phyloP scores from a whole-genome alignment of 148 eudicot species.

The Chenopodium formosanum region DNA sequence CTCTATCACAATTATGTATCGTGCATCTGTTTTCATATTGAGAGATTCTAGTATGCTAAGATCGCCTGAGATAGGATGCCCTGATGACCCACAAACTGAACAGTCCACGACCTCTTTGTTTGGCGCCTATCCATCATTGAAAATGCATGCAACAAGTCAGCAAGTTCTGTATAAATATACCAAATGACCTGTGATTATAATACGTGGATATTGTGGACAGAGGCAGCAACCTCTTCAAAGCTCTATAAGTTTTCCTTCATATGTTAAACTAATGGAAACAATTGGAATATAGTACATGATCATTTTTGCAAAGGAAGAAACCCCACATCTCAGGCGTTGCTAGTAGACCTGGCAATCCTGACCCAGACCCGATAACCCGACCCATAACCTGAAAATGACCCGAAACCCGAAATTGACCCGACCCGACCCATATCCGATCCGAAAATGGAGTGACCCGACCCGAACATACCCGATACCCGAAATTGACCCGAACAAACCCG shows the following conservation, averaged over 20 bases:
- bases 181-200: not conserved
- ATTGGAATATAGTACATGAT: not conserved
- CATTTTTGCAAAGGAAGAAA: not conserved
- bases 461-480: no score
- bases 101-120: slow-evolving; percentile 79
- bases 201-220: not conserved
- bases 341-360: no score
- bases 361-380: no score
- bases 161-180: not conserved
- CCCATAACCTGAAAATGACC: no score
- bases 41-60: slow-evolving; percentile 61
- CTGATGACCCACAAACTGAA: slow-evolving; percentile 78
- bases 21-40: slow-evolving; percentile 78
- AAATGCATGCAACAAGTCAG: slow-evolving; percentile 2
- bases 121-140: slow-evolving; percentile 57
- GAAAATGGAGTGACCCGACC: no score
- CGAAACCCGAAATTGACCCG: no score
- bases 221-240: not conserved
- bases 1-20: slow-evolving; percentile 86
- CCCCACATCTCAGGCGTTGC: not conserved
- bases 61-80: slow-evolving; percentile 88
- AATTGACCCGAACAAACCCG: no score
- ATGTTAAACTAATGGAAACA: not conserved
- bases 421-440: no score
- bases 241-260: not conserved